Evolutionary conservation across 768 basidiomycete genomes (phyloP).

Genomic region (Mycena indigotica): DNA sequence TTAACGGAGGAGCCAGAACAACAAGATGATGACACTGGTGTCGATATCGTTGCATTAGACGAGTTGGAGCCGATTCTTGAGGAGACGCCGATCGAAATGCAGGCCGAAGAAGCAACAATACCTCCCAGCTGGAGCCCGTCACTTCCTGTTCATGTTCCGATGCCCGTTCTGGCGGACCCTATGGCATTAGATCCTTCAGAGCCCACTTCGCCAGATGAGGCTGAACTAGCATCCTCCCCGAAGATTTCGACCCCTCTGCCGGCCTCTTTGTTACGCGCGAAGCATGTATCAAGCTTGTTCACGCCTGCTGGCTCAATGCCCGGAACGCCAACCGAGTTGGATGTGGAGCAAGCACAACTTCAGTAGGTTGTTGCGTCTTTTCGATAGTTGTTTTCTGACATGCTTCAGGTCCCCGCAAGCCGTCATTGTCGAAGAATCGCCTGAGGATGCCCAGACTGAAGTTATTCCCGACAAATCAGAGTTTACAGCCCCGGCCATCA

Average conservation of each 20-base stretch:
- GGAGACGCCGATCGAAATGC: not conserved
- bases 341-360: not conserved
- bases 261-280: slow-evolving; percentile 21
- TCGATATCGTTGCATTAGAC: slow-evolving; percentile 15
- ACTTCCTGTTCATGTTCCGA: slow-evolving; percentile 27
- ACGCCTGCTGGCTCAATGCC: slow-evolving; percentile 31
- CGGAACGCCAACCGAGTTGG: slow-evolving; percentile 5
- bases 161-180: slow-evolving; percentile 46
- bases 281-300: slow-evolving; percentile 39
- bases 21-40: slow-evolving; percentile 5
- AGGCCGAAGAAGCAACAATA: not conserved
- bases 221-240: slow-evolving; percentile 23
- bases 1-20: slow-evolving; percentile 8
- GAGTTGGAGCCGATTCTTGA: not conserved
- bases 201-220: slow-evolving; percentile 4
- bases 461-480: too few relatives aligned
- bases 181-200: slow-evolving; percentile 40
- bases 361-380: not conserved
- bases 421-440: too few relatives aligned
- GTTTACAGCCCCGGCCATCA: too few relatives aligned
- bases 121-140: slow-evolving; percentile 8
- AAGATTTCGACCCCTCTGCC: slow-evolving; percentile 23
- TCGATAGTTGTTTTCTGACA: slow-evolving; percentile 24
- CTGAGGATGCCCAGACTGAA: too few relatives aligned
- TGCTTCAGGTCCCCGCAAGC: too few relatives aligned